phyloP scores from a whole-genome alignment of 768 basidiomycete genomes.

The Punctularia strigosozonata region DNA sequence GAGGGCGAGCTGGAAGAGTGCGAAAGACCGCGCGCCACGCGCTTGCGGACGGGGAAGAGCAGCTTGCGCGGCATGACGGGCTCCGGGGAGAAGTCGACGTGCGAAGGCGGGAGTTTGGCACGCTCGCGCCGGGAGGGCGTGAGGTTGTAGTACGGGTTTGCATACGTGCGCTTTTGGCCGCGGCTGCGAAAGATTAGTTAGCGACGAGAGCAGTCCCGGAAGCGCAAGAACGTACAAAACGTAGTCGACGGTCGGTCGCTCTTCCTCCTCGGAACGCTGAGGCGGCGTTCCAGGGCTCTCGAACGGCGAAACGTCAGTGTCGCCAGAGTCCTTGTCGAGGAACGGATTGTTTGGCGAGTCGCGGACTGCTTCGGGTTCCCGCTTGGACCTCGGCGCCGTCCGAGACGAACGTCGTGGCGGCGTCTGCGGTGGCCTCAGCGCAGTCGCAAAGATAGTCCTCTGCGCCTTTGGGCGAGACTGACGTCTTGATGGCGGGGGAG shows the following conservation, averaged over 20 bases:
- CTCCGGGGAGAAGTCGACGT: conserved; percentile 55
- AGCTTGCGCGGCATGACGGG: conserved; percentile 42
- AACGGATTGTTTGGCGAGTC: conserved; percentile 71
- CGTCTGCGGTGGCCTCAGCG: conserved; percentile 11
- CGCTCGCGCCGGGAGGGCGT: conserved; percentile 33
- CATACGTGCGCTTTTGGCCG: conserved; percentile 48
- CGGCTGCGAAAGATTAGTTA: conserved; percentile 31
- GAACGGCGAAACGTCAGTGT: conserved; percentile 18
- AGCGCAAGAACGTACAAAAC: conserved; percentile 47
- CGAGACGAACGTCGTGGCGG: conserved; percentile 30
- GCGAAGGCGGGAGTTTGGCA: conserved; percentile 43
- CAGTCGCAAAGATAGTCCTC: conserved; percentile 9
- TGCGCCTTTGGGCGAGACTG: conserved; percentile 22
- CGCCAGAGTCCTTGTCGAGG: conserved; percentile 31
- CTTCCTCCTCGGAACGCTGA: conserved; percentile 22
- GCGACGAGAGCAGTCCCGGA: not conserved
- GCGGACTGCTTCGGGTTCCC: conserved; percentile 24
- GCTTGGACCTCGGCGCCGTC: conserved; percentile 16
- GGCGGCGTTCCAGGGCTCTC: conserved; percentile 23
- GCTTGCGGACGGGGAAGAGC: conserved; percentile 34
- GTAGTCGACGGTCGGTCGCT: conserved; percentile 54
- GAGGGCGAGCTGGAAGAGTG: not conserved
- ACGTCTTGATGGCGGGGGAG: conserved; percentile 57
- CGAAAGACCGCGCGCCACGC: conserved; percentile 4
- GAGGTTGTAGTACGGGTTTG: conserved; percentile 51